Evolutionary conservation across 805 yeast species (phyloP).

Genomic region (Saitoella complicata): DNA sequence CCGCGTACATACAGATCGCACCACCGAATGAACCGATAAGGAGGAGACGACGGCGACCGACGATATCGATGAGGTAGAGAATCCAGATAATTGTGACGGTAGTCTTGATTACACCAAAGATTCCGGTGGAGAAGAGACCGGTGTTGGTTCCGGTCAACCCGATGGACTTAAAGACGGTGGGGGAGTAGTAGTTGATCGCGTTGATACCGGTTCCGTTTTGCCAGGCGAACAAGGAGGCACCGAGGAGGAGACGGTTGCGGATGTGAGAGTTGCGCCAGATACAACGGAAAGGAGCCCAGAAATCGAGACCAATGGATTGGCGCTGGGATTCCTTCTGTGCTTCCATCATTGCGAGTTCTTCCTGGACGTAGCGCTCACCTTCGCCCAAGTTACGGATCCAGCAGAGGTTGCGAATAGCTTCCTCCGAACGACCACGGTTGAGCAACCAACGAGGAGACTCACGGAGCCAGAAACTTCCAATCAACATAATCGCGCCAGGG

Average conservation of each 20-base stretch:
- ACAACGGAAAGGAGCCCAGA: conserved; percentile 3
- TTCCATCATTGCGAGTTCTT: conserved; percentile 22
- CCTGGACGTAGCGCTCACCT: conserved; percentile 26
- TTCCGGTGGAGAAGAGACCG: conserved; percentile 35
- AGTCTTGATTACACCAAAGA: conserved; percentile 33
- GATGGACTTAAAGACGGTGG: conserved; percentile 32
- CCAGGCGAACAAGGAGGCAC: conserved; percentile 7
- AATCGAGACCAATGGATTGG: conserved; percentile 8
- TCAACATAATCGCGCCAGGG: conserved; percentile 25
- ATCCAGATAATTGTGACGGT: conserved; percentile 5
- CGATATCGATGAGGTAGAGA: conserved; percentile 5
- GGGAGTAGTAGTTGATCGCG: conserved; percentile 32
- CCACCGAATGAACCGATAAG: conserved; percentile 6
- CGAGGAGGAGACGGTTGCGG: conserved; percentile 1
- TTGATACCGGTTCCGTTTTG: conserved; percentile 10
- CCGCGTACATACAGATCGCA: conserved; percentile 5
- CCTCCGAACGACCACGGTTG: conserved; percentile 35
- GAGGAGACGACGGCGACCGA: conserved; percentile 8
- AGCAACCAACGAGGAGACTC: conserved; percentile 59
- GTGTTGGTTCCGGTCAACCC: conserved; percentile 33
- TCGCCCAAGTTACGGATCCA: conserved; percentile 25
- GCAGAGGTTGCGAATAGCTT: conserved; percentile 33
- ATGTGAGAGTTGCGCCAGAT: conserved; percentile 1
- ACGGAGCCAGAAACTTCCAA: conserved; percentile 32
- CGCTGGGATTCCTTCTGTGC: conserved; percentile 7